phyloP scores from a whole-genome alignment of 2,329 filamentous ascomycete genomes.

The Exophiala sideris region DNA sequence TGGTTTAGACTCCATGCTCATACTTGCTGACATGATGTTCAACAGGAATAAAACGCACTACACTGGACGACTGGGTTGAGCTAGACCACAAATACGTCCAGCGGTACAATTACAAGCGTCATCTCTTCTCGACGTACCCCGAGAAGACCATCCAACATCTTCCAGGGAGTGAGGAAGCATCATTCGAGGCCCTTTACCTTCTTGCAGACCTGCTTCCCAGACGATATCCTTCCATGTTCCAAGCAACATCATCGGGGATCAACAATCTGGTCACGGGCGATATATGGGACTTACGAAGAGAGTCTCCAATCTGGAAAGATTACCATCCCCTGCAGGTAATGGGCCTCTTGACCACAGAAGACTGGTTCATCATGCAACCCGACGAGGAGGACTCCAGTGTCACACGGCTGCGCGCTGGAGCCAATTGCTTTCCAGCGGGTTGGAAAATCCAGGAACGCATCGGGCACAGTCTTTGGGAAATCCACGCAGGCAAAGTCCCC shows the following conservation, averaged over 20 bases:
- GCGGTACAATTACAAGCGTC: conserved; percentile 2
- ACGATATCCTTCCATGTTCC: conserved; percentile 5
- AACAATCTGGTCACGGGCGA: conserved; percentile 1
- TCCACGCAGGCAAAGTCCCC: conserved; percentile 4
- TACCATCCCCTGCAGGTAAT: conserved; percentile 4
- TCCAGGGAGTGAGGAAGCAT: conserved; percentile 1
- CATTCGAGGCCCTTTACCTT: conserved; percentile 4
- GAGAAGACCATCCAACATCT: conserved; percentile 1
- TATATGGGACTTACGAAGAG: conserved; percentile 1
- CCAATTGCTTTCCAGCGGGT: conserved; percentile 3
- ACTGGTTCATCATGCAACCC: conserved; percentile 5
- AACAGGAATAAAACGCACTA: conserved; percentile 1
- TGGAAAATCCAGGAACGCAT: conserved; percentile 6
- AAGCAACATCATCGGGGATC: background rate
- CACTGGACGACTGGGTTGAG: background rate
- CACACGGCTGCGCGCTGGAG: background rate
- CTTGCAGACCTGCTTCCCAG: conserved; percentile 1
- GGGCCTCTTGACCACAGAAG: conserved; percentile 4
- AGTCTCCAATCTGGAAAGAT: background rate
- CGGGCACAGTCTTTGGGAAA: conserved; percentile 2
- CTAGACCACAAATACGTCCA: conserved; percentile 2
- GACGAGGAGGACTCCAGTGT: background rate
- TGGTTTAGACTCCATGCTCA: too few relatives aligned
- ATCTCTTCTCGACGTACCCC: background rate
- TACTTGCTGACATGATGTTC: too few relatives aligned